Conservation (phyloP, 768 basidiomycete species). For the Asterophora parasitica region DNA sequence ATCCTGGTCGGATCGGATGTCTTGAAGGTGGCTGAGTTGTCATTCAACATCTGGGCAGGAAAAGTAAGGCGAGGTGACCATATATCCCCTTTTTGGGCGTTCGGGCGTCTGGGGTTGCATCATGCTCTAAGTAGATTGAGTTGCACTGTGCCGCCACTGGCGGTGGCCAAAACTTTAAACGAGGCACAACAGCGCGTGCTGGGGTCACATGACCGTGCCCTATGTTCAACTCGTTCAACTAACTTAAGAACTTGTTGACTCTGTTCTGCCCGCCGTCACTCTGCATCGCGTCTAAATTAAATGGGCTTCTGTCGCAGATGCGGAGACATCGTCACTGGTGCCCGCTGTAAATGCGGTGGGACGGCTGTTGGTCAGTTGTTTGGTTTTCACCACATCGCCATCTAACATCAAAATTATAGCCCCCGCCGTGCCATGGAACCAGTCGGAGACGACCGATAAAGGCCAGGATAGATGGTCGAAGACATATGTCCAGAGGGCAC, state of each 20-base stretch:
- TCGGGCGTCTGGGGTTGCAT: background rate
- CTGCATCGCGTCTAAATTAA: conserved; percentile 4
- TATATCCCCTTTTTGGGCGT: background rate
- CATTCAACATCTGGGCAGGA: background rate
- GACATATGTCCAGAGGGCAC: conserved; percentile 62
- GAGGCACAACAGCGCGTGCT: background rate
- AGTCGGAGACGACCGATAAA: conserved; percentile 33
- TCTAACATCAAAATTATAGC: conserved; percentile 34
- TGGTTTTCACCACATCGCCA: background rate
- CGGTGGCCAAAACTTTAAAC: too few species aligned
- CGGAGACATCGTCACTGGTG: conserved; percentile 71
- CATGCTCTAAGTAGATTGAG: too few species aligned
- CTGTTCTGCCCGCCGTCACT: conserved; percentile 9
- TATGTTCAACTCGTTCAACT: background rate
- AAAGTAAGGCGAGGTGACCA: conserved; percentile 8
- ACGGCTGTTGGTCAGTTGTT: conserved; percentile 63
- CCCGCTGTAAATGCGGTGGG: conserved; percentile 79
- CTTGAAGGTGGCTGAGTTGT: background rate
- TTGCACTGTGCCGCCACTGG: too few species aligned
- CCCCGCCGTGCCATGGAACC: conserved; percentile 66
- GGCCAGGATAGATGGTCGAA: conserved; percentile 72
- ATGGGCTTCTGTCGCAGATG: conserved; percentile 89
- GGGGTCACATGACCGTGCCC: conserved; percentile 18
- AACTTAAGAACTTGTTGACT: background rate
- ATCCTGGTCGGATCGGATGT: background rate